Conservation (phyloP, 305 asterid species). For the Andrographis paniculata region DNA sequence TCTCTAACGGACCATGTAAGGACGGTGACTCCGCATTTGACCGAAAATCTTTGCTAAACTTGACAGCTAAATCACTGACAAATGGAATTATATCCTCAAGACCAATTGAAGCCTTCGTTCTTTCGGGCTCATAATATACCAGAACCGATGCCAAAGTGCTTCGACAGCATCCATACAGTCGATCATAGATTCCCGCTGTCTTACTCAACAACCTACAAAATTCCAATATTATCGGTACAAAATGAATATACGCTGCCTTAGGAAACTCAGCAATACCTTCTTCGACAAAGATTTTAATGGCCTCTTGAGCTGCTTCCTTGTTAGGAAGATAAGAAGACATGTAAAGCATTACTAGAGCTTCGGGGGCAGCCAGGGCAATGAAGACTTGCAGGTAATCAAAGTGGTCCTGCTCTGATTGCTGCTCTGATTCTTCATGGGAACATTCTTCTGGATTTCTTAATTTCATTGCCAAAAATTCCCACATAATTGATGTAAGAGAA, state of each 20-base stretch:
- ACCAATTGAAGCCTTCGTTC: slow-evolving; percentile 21
- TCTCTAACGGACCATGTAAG: slow-evolving; percentile 21
- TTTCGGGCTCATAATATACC: slow-evolving; percentile 20
- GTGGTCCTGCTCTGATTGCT: no score
- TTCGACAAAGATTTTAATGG: slow-evolving; percentile 36
- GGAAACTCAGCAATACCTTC: slow-evolving; percentile 32
- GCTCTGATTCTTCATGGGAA: no score
- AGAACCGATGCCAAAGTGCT: slow-evolving; percentile 54
- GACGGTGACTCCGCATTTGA: slow-evolving; percentile 22
- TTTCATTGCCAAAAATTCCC: slow-evolving; percentile 35
- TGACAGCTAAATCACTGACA: slow-evolving; percentile 45
- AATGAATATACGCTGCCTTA: slow-evolving; percentile 20
- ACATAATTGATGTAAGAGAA: slow-evolving; percentile 29
- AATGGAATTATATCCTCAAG: slow-evolving; percentile 45
- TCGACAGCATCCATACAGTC: slow-evolving; percentile 45
- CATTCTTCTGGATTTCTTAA: slow-evolving; percentile 25
- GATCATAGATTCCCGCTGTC: slow-evolving; percentile 37
- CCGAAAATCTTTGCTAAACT: slow-evolving; percentile 32
- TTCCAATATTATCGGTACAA: slow-evolving; percentile 42
- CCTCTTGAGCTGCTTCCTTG: slow-evolving; percentile 35
- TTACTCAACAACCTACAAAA: slow-evolving; percentile 44
- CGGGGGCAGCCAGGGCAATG: slow-evolving; percentile 42
- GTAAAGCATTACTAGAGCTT: slow-evolving; percentile 64
- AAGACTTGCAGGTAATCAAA: slow-evolving; percentile 49
- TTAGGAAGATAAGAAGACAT: slow-evolving; percentile 36